Evolutionary conservation across 768 basidiomycete species (phyloP).

Genomic region (Holtermanniella nyarrowii): DNA sequence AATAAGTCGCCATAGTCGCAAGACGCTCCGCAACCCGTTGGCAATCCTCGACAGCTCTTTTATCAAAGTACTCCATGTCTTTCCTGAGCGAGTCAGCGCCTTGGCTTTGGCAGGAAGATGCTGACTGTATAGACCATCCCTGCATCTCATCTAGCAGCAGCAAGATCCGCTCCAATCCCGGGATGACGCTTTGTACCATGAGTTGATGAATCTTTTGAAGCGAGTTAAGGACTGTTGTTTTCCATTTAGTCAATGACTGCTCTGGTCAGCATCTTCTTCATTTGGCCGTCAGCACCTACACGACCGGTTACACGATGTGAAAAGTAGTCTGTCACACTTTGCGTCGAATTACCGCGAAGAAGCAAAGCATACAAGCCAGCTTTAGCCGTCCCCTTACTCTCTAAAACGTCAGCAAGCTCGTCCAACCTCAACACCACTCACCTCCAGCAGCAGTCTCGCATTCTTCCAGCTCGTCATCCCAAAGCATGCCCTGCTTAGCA

Average conservation of each 20-base stretch:
- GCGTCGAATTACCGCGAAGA: not conserved
- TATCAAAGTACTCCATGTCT: no score
- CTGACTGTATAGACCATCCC: not conserved
- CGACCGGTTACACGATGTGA: not conserved
- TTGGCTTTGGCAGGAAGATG: not conserved
- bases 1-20: not conserved
- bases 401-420: not conserved
- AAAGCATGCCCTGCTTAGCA: not conserved
- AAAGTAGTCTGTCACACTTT: not conserved
- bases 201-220: not conserved
- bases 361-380: not conserved
- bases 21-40: not conserved
- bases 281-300: not conserved
- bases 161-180: not conserved
- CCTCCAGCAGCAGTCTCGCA: not conserved
- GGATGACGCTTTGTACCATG: not conserved
- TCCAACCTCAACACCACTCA: not conserved
- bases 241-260: not conserved
- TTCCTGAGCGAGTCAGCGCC: not conserved
- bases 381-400: not conserved
- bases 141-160: not conserved
- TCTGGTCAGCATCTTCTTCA: not conserved
- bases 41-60: not conserved
- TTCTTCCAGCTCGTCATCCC: not conserved
- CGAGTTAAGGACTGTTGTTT: not conserved